Evolutionary conservation across 371 early-diverging fungal genomes (phyloP).

Genomic region (Mucor irregularis): DNA sequence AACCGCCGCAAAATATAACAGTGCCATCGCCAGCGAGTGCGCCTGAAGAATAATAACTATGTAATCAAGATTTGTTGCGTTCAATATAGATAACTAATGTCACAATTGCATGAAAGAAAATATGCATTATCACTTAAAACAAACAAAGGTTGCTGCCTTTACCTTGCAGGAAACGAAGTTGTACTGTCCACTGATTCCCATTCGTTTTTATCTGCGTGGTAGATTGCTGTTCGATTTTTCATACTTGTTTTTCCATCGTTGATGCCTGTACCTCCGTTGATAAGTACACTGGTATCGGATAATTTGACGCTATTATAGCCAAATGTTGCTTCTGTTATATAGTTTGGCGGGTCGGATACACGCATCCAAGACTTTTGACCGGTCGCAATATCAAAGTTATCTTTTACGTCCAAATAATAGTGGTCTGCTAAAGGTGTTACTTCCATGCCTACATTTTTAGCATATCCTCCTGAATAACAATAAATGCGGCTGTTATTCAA

Average conservation of each 20-base stretch:
- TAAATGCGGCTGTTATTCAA: conserved; percentile 13
- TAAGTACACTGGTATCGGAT: conserved; percentile 1
- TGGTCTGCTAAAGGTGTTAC: conserved; percentile 1
- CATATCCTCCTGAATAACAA: conserved; percentile 13
- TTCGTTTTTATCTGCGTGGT: conserved; percentile 6
- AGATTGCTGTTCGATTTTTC: conserved; percentile 11
- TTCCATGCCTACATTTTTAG: conserved; percentile 1
- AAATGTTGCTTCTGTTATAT: neutral
- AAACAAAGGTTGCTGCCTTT: too few species aligned
- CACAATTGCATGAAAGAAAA: too few species aligned
- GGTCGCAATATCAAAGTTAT: conserved; percentile 1
- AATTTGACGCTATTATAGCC: conserved; percentile 11
- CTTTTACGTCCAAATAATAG: conserved; percentile 7
- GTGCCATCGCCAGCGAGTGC: conserved; percentile 1
- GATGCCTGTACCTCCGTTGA: conserved; percentile 12
- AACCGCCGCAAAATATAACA: conserved; percentile 11
- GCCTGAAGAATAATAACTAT: conserved; percentile 17
- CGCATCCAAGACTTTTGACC: conserved; percentile 1
- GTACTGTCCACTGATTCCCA: conserved; percentile 7
- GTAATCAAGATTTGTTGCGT: too few species aligned
- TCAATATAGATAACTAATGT: too few species aligned
- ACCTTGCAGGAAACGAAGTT: conserved; percentile 10
- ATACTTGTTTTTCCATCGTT: neutral
- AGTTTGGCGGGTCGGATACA: neutral
- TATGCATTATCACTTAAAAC: too few species aligned